A percentile compares a stretch with the other conserved stretches of the same genome.
phyloP scores from a whole-genome alignment of 257 asterid genomes.

The Primulina tabacum region DNA sequence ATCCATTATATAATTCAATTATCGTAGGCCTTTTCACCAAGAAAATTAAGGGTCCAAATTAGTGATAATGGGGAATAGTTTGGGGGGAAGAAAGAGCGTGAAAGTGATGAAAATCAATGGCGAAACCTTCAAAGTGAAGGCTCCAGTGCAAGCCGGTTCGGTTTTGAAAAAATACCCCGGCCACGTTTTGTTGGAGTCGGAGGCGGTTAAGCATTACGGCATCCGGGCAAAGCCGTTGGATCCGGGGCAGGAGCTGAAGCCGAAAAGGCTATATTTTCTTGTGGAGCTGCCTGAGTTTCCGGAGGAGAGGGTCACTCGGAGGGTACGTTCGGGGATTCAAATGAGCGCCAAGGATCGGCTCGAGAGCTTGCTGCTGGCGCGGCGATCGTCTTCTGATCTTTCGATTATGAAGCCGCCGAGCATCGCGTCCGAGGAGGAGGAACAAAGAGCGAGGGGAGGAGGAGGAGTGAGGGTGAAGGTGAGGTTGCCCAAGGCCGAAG shows the following conservation, averaged over 20 bases:
- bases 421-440: constrained; percentile 26
- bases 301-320: constrained; percentile 45
- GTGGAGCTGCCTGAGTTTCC: constrained; percentile 69
- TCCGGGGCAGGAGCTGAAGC: constrained; percentile 66
- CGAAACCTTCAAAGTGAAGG: constrained; percentile 55
- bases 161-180: constrained; percentile 58
- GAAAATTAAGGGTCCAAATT: neutral
- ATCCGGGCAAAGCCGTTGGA: constrained; percentile 77
- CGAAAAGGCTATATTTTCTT: constrained; percentile 67
- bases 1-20: neutral
- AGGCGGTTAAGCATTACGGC: constrained; percentile 78
- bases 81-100: constrained; percentile 56
- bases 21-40: neutral
- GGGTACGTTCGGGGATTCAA: constrained; percentile 85
- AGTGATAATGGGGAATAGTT: constrained; percentile 64
- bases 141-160: constrained; percentile 64
- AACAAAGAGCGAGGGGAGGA: neutral
- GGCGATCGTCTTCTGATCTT: constrained; percentile 75
- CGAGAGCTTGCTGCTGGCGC: constrained; percentile 77
- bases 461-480: constrained; percentile 53
- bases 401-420: constrained; percentile 58
- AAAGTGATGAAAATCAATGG: constrained; percentile 85
- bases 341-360: constrained; percentile 95
- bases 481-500: constrained; percentile 71
- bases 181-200: constrained; percentile 64